Base-by-base conservation (phyloP, 306 rosid genomes). In the Lathyrus sativus region DNA sequence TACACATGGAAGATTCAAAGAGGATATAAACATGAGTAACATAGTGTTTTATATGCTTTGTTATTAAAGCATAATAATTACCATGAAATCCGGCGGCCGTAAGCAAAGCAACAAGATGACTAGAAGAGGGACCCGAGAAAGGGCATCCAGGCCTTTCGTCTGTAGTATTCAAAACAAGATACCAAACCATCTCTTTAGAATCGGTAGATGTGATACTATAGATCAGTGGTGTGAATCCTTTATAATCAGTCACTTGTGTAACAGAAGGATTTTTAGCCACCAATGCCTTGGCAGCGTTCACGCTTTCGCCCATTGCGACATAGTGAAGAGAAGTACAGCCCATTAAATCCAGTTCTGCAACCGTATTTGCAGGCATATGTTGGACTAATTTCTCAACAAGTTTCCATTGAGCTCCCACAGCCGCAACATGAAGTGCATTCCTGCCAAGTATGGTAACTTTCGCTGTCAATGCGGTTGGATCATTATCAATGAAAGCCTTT, bases 11-110 rank as follows among this genome's bases (percentile, higher is more conserved):
- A 71, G 65, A 74, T 37, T 5, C 50, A 74, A 10, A 29, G n/a
- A 1, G 31, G 9, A 43, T 38, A 19, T 24, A 24, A 24, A 18
- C 10, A 35, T 7, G 39, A 35, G 10, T 43, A 43, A 12, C 5
- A 41, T 41, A 45, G 51, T 6, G 9, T 35, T 35, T 7, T 7
- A 35, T 7, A 35, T 7, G 39, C 9, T 35, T 35, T 7, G 39
- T 7, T 7, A 7, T 10, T 41, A 10, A 41, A 41, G 13, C 45
- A 41, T 62, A 12, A 8, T n/a, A 43, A 13, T 71, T 83, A 83
- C 86, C 84, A 54, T 83, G 86, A 37, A 75, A 83, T 72, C 86
- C 86, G 44, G 84, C 74, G 59, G 82, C 84, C 17, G 82, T 83
- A 41, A 83, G 84, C 74, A 79, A 79, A 29, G 79, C 50, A 4